phyloP scores from a whole-genome alignment of 306 rosid species.

The Albizia julibrissin region DNA sequence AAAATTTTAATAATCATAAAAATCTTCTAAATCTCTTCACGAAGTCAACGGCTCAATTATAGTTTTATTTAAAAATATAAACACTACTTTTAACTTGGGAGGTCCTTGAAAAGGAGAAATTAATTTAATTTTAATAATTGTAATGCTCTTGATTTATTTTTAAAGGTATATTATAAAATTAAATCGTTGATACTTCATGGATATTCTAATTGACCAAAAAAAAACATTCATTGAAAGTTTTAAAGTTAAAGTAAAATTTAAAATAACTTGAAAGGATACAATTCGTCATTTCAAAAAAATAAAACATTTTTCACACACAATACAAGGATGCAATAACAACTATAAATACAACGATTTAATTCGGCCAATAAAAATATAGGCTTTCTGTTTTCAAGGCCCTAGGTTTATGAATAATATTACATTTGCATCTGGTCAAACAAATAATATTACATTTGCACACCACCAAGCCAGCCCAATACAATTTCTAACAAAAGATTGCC shows the following conservation, averaged over 20 bases:
- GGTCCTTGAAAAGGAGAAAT: too few relatives aligned
- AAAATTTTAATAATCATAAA: too few relatives aligned
- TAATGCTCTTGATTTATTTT: not conserved
- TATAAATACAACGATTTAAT: not conserved
- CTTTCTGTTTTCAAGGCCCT: not conserved
- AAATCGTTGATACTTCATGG: too few relatives aligned
- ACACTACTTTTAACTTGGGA: not conserved
- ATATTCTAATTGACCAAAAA: too few relatives aligned
- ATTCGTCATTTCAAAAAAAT: not conserved
- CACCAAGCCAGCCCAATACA: not conserved
- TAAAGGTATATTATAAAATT: too few relatives aligned
- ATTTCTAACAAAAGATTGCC: conserved; percentile 14
- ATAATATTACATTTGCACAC: not conserved
- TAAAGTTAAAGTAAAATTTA: not conserved
- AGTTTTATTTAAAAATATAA: too few relatives aligned
- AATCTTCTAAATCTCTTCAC: too few relatives aligned
- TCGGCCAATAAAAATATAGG: not conserved
- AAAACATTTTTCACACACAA: too few relatives aligned
- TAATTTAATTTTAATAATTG: too few relatives aligned
- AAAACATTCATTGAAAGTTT: too few relatives aligned
- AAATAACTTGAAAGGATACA: not conserved
- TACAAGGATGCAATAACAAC: not conserved
- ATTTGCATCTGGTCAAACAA: too few relatives aligned
- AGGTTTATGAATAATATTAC: not conserved
- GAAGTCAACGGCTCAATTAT: too few relatives aligned